A percentile compares a stretch with the other conserved stretches of the same genome.
Conservation (phyloP, 257 asterid species). For the Penstemon barbatus region DNA sequence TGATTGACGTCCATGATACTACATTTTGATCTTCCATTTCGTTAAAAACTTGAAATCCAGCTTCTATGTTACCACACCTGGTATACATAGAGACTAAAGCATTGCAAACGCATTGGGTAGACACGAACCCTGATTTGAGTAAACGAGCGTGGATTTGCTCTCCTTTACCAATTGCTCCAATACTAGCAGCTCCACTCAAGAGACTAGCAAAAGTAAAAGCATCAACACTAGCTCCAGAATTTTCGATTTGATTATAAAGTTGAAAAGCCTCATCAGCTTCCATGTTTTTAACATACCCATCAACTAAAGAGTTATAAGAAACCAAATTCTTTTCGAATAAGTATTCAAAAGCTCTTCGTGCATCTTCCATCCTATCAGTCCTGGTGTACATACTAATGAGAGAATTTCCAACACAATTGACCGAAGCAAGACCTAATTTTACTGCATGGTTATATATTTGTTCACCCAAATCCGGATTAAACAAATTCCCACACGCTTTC, state of each 20-base stretch:
- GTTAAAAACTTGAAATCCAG: conserved; percentile 62
- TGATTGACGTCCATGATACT: conserved; percentile 89
- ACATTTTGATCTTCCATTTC: conserved; percentile 56
- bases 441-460: conserved; percentile 64
- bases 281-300: conserved; percentile 54
- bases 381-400: conserved; percentile 77
- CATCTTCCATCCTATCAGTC: conserved; percentile 73
- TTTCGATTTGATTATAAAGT: conserved; percentile 48
- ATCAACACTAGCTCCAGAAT: conserved; percentile 50
- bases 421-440: conserved; percentile 64
- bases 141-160: conserved; percentile 83
- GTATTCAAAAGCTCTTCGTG: conserved; percentile 73
- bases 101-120: conserved; percentile 59
- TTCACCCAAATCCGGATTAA: conserved; percentile 55
- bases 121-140: conserved; percentile 61
- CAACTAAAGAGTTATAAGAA: conserved; percentile 67
- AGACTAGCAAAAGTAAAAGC: conserved; percentile 89
- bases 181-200: conserved; percentile 90
- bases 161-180: conserved; percentile 90
- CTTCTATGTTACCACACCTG: conserved; percentile 81
- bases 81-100: conserved; percentile 90
- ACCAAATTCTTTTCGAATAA: conserved; percentile 74
- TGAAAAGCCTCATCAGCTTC: conserved; percentile 58
- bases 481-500: conserved; percentile 77
- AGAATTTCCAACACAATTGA: conserved; percentile 81